Evolutionary conservation across 257 asterid genomes (phyloP), one percentile per base, ranked within the genome.

Genomic region (Solanum chilense): DNA sequence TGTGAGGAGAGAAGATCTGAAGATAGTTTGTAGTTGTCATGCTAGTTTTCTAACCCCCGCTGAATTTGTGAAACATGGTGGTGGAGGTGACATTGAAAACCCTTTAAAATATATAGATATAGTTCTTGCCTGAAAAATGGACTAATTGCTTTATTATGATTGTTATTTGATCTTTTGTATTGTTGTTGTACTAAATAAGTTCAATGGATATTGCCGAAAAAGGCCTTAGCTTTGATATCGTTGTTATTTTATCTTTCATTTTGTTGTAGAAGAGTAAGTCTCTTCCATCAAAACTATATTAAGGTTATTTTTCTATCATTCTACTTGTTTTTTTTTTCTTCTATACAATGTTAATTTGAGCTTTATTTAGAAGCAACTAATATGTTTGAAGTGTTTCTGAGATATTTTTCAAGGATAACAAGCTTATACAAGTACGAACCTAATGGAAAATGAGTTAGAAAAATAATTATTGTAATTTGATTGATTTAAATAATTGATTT

Each of bases 11-110:
- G 98, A 94, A 84, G 98, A 92, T 9, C 94, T 94, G 21, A 93
- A 87, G 60, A 96, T 96, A 21, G 89, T 96, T 16, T 96, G 98
- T 44, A 95, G 91, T 20, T 95, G 99, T 88, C 99, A 96, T 84
- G 98, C 98, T 77, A 64, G 25, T 68, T 94, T 93, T 62, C 90
- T 94, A 6, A 90, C 98, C 2, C 98, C 99, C 0, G 95, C 96
- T 3, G 98, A 95, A 83, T 96, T 96, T 82, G 87, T 93, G n/a
- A 90, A 88, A 91, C 98, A 95, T 56, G 99, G 94, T 2, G 98
- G 99, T 0, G 97, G 97, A 5, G 92, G 86, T 1, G 94, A 92
- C 16, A 95, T 94, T 4, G 93, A 89, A 68, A 89, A 96, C 92
- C 98, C 98, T 1, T 68, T 95, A 88, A 93, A 89, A 92, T 94